Evolutionary conservation across 768 basidiomycete genomes (phyloP).

Genomic region (Mycena sanguinolenta): DNA sequence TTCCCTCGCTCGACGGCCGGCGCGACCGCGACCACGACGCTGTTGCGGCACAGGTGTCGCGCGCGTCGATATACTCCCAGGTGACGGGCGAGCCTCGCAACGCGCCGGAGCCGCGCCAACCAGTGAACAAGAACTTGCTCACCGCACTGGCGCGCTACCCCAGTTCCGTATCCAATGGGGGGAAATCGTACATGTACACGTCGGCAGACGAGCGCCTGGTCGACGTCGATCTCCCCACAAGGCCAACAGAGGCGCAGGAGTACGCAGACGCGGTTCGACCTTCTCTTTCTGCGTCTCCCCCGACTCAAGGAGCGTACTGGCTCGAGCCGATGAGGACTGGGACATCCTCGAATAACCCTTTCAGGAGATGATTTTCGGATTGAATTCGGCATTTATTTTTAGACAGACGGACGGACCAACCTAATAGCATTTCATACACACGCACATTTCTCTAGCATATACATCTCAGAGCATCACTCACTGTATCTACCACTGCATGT

Average conservation of each 20-base stretch:
- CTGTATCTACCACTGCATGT: conserved; percentile 7
- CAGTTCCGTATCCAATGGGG: conserved; percentile 52
- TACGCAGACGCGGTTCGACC: conserved; percentile 67
- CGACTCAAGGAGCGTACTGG: conserved; percentile 56
- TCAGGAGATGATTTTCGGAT: conserved; percentile 53
- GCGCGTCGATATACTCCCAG: conserved; percentile 77
- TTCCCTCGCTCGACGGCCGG: conserved; percentile 53
- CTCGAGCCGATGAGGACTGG: conserved; percentile 58
- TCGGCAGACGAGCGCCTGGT: conserved; percentile 45
- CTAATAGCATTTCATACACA: conserved; percentile 10
- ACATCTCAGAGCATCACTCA: not conserved
- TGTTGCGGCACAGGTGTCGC: conserved; percentile 44
- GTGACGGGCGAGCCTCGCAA: conserved; percentile 72
- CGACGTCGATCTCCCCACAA: conserved; percentile 38
- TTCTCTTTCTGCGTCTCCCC: conserved; percentile 43
- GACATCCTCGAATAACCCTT: conserved; percentile 67
- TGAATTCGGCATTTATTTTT: conserved; percentile 10
- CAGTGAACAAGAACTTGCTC: conserved; percentile 60
- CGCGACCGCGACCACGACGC: conserved; percentile 38
- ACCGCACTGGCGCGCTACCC: conserved; percentile 40
- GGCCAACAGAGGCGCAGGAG: conserved; percentile 69
- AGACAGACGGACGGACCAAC: not conserved
- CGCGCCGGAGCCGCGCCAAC: conserved; percentile 81
- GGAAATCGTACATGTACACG: conserved; percentile 63
- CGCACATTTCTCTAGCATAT: not conserved